Evolutionary conservation across 2,329 filamentous ascomycete species (phyloP).

Genomic region (Penicillium brasilianum): DNA sequence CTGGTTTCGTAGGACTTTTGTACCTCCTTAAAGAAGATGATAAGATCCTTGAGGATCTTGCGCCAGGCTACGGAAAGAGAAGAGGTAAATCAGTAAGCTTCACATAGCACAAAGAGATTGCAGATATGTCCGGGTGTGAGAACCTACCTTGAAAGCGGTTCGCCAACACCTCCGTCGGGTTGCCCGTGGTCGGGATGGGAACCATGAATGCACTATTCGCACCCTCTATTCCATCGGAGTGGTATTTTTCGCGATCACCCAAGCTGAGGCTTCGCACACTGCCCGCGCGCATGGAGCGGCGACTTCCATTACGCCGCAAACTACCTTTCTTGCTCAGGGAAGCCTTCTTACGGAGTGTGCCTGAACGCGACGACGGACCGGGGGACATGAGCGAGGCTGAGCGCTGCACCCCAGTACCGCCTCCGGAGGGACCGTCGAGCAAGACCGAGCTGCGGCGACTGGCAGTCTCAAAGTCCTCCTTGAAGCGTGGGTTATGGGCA

Average conservation of each 20-base stretch:
- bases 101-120: not conserved
- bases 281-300: slow-evolving; percentile 79
- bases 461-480: slow-evolving; percentile 45
- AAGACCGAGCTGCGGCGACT: slow-evolving; percentile 44
- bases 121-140: not conserved
- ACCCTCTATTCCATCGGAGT: slow-evolving; percentile 59
- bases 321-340: slow-evolving; percentile 77
- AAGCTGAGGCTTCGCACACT: slow-evolving; percentile 81
- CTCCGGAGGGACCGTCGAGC: slow-evolving; percentile 34
- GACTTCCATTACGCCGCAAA: slow-evolving; percentile 78
- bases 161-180: slow-evolving; percentile 84
- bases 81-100: slow-evolving; percentile 4
- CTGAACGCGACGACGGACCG: slow-evolving; percentile 57
- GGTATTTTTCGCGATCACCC: slow-evolving; percentile 63
- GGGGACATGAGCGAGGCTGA: slow-evolving; percentile 51
- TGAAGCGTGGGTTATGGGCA: slow-evolving; percentile 45
- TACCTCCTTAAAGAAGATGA: slow-evolving; percentile 90
- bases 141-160: slow-evolving; percentile 82
- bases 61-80: slow-evolving; percentile 73
- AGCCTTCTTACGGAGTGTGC: slow-evolving; percentile 86
- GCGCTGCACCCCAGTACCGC: slow-evolving; percentile 39
- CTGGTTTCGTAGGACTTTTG: slow-evolving; percentile 86
- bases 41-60: slow-evolving; percentile 92
- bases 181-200: slow-evolving; percentile 84
- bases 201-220: slow-evolving; percentile 85